These are phyloP conservation scores for Hawksworthiomyces lignivorus DNA, from an alignment of 2,329 filamentous ascomycete species.

Conservation along the genomic window DNA sequence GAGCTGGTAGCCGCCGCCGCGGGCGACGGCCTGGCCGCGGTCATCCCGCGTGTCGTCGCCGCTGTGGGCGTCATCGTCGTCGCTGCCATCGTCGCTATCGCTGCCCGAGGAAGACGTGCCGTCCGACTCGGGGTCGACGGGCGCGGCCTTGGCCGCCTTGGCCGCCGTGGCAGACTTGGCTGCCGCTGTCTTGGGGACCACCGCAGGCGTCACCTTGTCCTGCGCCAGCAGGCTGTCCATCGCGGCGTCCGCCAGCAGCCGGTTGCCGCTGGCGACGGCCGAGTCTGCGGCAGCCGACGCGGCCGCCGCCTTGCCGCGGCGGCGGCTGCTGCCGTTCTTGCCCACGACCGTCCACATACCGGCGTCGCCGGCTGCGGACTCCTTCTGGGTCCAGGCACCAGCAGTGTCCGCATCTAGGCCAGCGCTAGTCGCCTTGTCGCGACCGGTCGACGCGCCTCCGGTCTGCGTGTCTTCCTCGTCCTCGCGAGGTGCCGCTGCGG, in stretches of 20 bases:
- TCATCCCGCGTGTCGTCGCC: conserved; percentile 26
- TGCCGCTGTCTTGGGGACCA: background rate
- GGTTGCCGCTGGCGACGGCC: conserved; percentile 3
- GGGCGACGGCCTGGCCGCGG: conserved; percentile 35
- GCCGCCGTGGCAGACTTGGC: conserved; percentile 9
- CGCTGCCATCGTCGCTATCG: conserved; percentile 3
- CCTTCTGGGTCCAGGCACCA: background rate
- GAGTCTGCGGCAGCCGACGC: background rate
- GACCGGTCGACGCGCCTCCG: too few relatives aligned
- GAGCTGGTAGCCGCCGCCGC: conserved; percentile 35
- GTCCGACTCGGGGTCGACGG: conserved; percentile 30
- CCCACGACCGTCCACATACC: conserved; percentile 10
- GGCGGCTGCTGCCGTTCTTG: background rate
- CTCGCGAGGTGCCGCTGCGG: background rate
- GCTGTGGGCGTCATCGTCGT: conserved; percentile 28
- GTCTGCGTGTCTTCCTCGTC: background rate
- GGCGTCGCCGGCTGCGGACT: conserved; percentile 4
- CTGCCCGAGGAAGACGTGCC: conserved; percentile 13
- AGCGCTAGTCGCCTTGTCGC: too few relatives aligned
- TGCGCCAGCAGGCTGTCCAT: conserved; percentile 3
- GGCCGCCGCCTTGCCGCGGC: background rate
- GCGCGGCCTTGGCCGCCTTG: conserved; percentile 18
- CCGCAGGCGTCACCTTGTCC: too few relatives aligned
- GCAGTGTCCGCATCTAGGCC: too few relatives aligned
- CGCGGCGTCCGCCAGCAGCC: conserved; percentile 3